A percentile compares a stretch with the other conserved stretches of the same genome.
These are phyloP conservation scores for Emergomyces orientalis DNA, from an alignment of 2,329 filamentous ascomycete species.

Conservation along the genomic window DNA sequence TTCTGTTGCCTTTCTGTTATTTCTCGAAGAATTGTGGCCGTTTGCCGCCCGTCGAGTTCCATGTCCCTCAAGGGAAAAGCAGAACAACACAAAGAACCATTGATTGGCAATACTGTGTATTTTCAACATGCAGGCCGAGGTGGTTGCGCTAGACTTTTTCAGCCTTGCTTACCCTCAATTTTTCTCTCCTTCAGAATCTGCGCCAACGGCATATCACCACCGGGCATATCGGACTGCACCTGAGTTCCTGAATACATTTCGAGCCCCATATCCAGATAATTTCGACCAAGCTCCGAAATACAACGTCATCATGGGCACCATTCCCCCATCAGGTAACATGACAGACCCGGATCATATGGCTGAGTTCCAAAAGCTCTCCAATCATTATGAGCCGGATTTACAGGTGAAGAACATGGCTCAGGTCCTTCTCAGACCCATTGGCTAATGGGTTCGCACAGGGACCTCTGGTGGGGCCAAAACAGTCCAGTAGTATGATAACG, in stretches of 20 bases:
- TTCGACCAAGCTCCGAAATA: slow-evolving; percentile 20
- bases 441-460: slow-evolving; percentile 49
- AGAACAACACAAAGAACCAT: background rate
- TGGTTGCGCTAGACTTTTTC: background rate
- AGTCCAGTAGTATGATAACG: slow-evolving; percentile 66
- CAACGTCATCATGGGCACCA: slow-evolving; percentile 29
- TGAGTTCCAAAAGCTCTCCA: slow-evolving; percentile 53
- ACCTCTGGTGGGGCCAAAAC: slow-evolving; percentile 69
- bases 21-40: background rate
- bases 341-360: slow-evolving; percentile 42
- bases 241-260: background rate
- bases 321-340: slow-evolving; percentile 44
- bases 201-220: slow-evolving; percentile 23
- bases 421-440: background rate
- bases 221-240: background rate
- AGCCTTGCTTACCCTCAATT: slow-evolving; percentile 23
- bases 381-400: slow-evolving; percentile 50
- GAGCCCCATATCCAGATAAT: background rate
- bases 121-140: background rate
- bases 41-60: background rate
- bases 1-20: background rate
- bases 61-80: background rate
- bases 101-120: background rate
- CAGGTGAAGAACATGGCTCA: slow-evolving; percentile 36
- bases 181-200: slow-evolving; percentile 25